A percentile compares a stretch with the other conserved stretches of the same genome.
phyloP scores from a whole-genome alignment of 2,329 filamentous ascomycete genomes.

The Aspergillus felis region DNA sequence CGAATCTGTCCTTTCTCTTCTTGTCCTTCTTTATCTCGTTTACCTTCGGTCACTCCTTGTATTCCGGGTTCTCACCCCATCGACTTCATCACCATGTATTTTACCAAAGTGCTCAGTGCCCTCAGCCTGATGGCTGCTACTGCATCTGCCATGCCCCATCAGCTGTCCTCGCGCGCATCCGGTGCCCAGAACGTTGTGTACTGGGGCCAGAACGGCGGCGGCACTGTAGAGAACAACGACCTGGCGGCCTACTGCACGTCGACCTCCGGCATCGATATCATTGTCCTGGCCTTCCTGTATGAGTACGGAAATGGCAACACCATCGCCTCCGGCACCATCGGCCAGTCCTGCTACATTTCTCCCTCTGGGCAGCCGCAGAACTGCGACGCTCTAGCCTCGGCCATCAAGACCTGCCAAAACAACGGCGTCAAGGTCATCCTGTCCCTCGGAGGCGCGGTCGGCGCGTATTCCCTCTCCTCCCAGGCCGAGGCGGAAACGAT shows the following conservation, averaged over 20 bases:
- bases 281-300: slow-evolving; percentile 45
- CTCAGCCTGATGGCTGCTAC: neutral
- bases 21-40: neutral
- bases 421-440: slow-evolving; percentile 46
- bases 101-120: neutral
- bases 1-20: neutral
- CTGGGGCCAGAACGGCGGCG: slow-evolving; percentile 28
- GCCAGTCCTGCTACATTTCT: slow-evolving; percentile 36
- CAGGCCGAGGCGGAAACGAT: slow-evolving; percentile 39
- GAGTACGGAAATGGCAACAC: slow-evolving; percentile 32
- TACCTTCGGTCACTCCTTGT: neutral
- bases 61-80: no score
- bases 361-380: slow-evolving; percentile 10
- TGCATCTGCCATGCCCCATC: neutral
- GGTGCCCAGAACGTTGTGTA: slow-evolving; percentile 31
- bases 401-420: slow-evolving; percentile 44
- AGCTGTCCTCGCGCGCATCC: neutral
- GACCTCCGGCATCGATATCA: slow-evolving; percentile 39
- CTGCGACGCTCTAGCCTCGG: slow-evolving; percentile 38
- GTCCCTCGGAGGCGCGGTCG: slow-evolving; percentile 42
- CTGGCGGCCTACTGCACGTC: slow-evolving; percentile 34
- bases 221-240: slow-evolving; percentile 29
- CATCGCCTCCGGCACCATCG: slow-evolving; percentile 41
- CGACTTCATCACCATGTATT: neutral
- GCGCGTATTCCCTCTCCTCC: slow-evolving; percentile 32